Evolutionary conservation across 805 yeast species (phyloP).

Genomic region (Kregervanrija delftensis): DNA sequence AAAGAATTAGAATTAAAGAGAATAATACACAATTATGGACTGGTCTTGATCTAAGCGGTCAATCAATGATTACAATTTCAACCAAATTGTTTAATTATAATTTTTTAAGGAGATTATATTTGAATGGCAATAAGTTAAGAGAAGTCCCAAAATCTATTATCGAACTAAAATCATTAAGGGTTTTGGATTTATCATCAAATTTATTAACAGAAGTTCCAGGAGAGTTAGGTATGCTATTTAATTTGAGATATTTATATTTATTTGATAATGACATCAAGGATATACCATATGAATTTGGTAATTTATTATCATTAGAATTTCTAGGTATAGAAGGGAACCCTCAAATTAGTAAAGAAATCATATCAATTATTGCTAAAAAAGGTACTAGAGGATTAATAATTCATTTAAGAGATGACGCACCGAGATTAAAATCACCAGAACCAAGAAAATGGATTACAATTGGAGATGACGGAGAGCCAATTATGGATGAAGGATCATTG

Average conservation of each 20-base stretch:
- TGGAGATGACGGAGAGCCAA: constrained; percentile 67
- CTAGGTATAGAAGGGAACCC: constrained; percentile 94
- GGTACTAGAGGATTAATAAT: constrained; percentile 82
- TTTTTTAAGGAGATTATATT: constrained; percentile 78
- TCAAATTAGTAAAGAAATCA: constrained; percentile 49
- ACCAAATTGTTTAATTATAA: constrained; percentile 71
- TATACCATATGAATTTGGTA: constrained; percentile 82
- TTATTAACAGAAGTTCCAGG: constrained; percentile 64
- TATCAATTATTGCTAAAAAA: constrained; percentile 64
- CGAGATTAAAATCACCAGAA: constrained; percentile 55
- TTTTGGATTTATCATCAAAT: constrained; percentile 81
- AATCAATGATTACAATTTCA: constrained; percentile 66
- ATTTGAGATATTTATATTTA: constrained; percentile 72
- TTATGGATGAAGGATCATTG: constrained; percentile 21
- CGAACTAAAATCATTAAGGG: constrained; percentile 64
- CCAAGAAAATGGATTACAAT: constrained; percentile 81
- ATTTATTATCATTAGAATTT: constrained; percentile 73
- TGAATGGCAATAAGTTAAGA: constrained; percentile 78
- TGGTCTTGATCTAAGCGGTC: constrained; percentile 86
- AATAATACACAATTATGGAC: constrained; percentile 87
- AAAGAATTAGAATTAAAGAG: constrained; percentile 51
- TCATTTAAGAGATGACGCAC: constrained; percentile 76
- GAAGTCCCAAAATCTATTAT: constrained; percentile 61
- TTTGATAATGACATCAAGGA: constrained; percentile 78
- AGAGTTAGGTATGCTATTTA: constrained; percentile 78